Percentiles rank a stretch among this genome's conserved stretches.
Evolutionary conservation across 768 basidiomycete genomes (phyloP).

Genomic region (Suillus ampliporus): DNA sequence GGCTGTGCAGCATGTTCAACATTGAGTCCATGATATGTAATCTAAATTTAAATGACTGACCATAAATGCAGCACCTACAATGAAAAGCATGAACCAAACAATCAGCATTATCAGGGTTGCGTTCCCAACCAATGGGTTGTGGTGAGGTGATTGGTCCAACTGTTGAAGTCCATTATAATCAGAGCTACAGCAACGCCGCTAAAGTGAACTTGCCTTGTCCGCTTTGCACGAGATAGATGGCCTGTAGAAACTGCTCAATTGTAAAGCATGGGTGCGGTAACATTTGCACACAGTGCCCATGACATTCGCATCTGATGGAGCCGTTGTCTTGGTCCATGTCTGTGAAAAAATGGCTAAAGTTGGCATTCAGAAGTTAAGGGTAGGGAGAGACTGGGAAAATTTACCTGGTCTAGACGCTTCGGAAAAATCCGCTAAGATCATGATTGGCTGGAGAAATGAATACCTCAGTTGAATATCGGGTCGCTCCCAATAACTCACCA

Average conservation of each 20-base stretch:
- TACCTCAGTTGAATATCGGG: background rate
- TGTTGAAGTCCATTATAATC: background rate
- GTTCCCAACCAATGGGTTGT: background rate
- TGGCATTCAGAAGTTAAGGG: background rate
- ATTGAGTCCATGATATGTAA: background rate
- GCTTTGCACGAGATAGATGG: background rate
- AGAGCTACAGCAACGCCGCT: background rate
- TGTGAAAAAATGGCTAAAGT: background rate
- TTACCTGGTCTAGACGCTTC: background rate
- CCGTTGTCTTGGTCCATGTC: background rate
- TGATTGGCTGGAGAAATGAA: slow-evolving; percentile 1
- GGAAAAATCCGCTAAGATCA: background rate
- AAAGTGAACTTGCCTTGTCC: background rate
- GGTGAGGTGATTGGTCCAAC: background rate
- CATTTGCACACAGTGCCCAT: background rate
- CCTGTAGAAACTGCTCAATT: background rate
- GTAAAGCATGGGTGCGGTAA: background rate
- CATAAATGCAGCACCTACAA: background rate
- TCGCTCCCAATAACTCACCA: background rate
- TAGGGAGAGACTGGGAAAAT: background rate
- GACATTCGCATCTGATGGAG: background rate
- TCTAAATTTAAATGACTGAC: background rate
- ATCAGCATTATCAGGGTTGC: background rate
- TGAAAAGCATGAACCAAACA: background rate
- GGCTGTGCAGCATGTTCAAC: background rate